Evolutionary conservation across 2,329 filamentous ascomycete species (phyloP), one percentile per base, ranked within the genome.

Genomic region (Pseudonectria foliicola): DNA sequence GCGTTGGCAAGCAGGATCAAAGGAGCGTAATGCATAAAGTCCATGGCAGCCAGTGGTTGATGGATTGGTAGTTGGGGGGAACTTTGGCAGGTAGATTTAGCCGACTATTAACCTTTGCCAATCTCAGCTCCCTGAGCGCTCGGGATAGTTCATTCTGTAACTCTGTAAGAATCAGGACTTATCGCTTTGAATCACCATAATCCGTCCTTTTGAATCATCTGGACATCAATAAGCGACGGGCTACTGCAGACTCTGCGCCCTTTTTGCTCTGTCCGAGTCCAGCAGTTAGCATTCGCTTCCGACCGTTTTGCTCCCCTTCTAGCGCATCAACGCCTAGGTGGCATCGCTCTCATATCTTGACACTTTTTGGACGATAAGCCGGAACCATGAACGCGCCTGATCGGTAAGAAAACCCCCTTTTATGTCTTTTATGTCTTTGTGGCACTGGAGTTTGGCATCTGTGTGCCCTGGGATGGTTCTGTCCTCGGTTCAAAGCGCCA

Each of bases 341-440:
- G 18, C 18, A 5, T 6, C 18, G 18, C 5, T 21, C n/a, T 21
- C 5, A 21, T 21, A 21, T 8, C 18, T 21, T 21, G 8, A 6
- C 8, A 31, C 31, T 27, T 27, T 34, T 29, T 26, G n/a, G 35
- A 13, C 16, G 18, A 21, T 21, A 21, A 21, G 8, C 13, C 13
- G 39, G 7, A 43, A 67, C 48, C 18, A 75, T 75, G 71, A 75
- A 75, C 61, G 71, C 71, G 10, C 71, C 71, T 13, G 71, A 75
- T 52, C 63, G 71, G 71, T 75, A 46, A 57, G 70, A 60, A 26
- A 33, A 12, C 31, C 30, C 31, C 34, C 25, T 29, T 14, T 31
- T 23, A 25, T 33, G 13, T 31, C 27, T 35, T 21, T 13, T 21
- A 25, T 29, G 15, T 16, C 2, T 11, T 27, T 24, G 6, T 23